Evolutionary conservation across 2,329 filamentous ascomycete species (phyloP).

Genomic region (Blumeria hordei): DNA sequence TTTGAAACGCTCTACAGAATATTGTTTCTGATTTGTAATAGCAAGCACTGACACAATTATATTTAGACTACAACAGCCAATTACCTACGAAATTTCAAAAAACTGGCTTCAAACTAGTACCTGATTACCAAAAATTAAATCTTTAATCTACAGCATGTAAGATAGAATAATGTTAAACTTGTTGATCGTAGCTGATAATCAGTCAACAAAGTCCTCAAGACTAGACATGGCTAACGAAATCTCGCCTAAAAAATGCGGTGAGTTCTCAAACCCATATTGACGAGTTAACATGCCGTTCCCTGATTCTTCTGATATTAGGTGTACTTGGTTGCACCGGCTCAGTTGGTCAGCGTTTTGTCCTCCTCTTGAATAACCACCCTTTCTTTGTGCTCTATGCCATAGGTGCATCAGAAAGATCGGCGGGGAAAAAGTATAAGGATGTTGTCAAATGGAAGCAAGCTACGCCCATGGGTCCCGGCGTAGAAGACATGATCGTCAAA

Average conservation of each 20-base stretch:
- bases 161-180: too few relatives aligned
- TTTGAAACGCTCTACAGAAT: too few relatives aligned
- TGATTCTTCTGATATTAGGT: slow-evolving; percentile 19
- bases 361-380: slow-evolving; percentile 71
- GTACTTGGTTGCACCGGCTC: slow-evolving; percentile 85
- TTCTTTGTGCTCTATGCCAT: slow-evolving; percentile 69
- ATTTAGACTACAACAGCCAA: too few relatives aligned
- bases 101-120: too few relatives aligned
- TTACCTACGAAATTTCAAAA: too few relatives aligned
- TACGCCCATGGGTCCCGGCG: slow-evolving; percentile 47
- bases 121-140: too few relatives aligned
- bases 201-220: too few relatives aligned
- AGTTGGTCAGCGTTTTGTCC: slow-evolving; percentile 85
- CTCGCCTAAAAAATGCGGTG: slow-evolving; percentile 29
- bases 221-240: slow-evolving; percentile 7
- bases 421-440: slow-evolving; percentile 85
- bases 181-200: too few relatives aligned
- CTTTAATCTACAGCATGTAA: too few relatives aligned
- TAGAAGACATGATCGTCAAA: slow-evolving; percentile 63
- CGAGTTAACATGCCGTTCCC: too few relatives aligned
- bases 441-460: slow-evolving; percentile 91
- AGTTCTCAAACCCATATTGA: slow-evolving; percentile 1
- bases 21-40: too few relatives aligned
- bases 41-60: too few relatives aligned
- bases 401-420: slow-evolving; percentile 70